These are phyloP conservation scores for Xylaria hypoxylon DNA, from an alignment of 2,329 filamentous ascomycete species.

Conservation along the genomic window DNA sequence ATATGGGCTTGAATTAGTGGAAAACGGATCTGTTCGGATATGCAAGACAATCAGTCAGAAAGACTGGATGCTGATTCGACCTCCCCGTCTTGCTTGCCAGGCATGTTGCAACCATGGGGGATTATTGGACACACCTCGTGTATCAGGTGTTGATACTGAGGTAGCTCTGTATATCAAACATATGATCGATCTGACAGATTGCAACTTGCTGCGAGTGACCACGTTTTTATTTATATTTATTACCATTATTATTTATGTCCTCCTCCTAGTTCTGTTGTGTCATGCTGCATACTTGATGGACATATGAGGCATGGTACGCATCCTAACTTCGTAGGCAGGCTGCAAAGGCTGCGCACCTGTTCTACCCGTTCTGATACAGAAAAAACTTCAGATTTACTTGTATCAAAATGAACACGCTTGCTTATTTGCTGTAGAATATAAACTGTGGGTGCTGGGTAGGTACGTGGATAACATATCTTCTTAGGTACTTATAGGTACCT, in stretches of 20 bases:
- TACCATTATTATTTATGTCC: neutral
- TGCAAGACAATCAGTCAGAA: conserved; percentile 24
- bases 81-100: conserved; percentile 7
- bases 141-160: conserved; percentile 6
- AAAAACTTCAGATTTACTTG: neutral
- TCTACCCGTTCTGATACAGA: conserved; percentile 23
- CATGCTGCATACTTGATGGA: neutral
- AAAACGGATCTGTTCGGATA: conserved; percentile 28
- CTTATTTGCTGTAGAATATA: neutral
- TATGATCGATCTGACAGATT: neutral
- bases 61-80: conserved; percentile 25
- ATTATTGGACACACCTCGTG: conserved; percentile 10
- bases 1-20: neutral
- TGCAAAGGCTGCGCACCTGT: conserved; percentile 26
- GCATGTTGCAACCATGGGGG: conserved; percentile 24
- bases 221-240: neutral
- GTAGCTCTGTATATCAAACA: neutral
- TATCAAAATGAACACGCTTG: neutral
- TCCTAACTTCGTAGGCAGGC: conserved; percentile 11
- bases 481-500: neutral
- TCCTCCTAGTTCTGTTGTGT: neutral
- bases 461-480: no score
- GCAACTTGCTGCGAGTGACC: neutral
- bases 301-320: neutral
- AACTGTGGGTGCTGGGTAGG: neutral